Conservation (phyloP, 2,329 filamentous ascomycete genomes). For the Fusarium mundagurra region DNA sequence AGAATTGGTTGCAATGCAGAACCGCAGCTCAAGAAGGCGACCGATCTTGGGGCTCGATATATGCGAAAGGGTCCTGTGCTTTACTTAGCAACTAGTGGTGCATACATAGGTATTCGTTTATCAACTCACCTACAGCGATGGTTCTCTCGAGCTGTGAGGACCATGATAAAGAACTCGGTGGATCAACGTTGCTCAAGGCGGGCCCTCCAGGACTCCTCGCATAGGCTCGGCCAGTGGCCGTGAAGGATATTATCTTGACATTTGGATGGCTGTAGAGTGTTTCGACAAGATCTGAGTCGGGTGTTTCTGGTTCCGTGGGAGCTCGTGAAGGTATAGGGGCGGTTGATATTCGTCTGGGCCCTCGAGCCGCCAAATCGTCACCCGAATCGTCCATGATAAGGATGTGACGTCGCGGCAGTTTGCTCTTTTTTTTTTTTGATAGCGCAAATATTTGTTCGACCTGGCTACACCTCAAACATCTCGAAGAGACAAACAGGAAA, state of each 20-base stretch:
- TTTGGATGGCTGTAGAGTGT: conserved; percentile 79
- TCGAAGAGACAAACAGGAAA: conserved; percentile 26
- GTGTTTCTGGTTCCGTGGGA: conserved; percentile 35
- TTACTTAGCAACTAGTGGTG: neutral
- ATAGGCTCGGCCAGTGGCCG: conserved; percentile 47
- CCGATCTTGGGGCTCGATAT: conserved; percentile 85
- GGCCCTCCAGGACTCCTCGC: conserved; percentile 47
- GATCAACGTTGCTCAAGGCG: conserved; percentile 51
- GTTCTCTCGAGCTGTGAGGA: conserved; percentile 81
- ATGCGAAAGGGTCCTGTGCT: conserved; percentile 76
- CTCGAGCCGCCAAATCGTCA: conserved; percentile 35
- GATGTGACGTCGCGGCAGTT: neutral
- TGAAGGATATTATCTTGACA: conserved; percentile 73
- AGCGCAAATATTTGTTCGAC: conserved; percentile 21
- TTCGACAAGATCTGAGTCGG: conserved; percentile 60
- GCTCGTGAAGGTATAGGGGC: conserved; percentile 46
- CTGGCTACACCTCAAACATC: conserved; percentile 37
- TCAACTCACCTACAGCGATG: conserved; percentile 74
- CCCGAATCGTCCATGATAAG: conserved; percentile 36
- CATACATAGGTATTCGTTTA: neutral
- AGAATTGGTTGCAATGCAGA: conserved; percentile 86
- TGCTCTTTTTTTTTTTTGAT: conserved; percentile 15
- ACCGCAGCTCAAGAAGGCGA: conserved; percentile 88
- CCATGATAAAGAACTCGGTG: conserved; percentile 76
- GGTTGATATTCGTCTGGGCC: conserved; percentile 52